Conservation (phyloP, 176 grass and related monocot species). For the Zoysia japonica region DNA sequence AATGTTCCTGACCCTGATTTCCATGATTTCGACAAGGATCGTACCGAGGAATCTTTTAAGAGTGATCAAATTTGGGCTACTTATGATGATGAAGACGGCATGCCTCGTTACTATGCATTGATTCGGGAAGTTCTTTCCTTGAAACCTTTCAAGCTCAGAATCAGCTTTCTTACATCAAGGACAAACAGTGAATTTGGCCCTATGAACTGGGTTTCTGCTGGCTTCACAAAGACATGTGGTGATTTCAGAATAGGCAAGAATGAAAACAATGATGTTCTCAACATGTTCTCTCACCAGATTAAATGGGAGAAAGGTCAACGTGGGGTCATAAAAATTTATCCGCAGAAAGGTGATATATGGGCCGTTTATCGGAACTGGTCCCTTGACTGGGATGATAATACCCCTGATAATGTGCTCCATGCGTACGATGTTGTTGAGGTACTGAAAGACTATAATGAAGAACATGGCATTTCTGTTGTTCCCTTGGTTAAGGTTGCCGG, state of each 20-base stretch:
- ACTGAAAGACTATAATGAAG: constrained; percentile 51
- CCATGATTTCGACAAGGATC: constrained; percentile 67
- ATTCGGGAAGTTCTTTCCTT: too few species aligned
- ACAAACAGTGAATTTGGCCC: too few species aligned
- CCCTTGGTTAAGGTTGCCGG: constrained; percentile 56
- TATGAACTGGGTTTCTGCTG: too few species aligned
- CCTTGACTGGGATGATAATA: constrained; percentile 56
- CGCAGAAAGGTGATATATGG: constrained; percentile 68
- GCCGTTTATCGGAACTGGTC: constrained; percentile 68
- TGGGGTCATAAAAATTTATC: constrained; percentile 64
- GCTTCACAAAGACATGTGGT: too few species aligned
- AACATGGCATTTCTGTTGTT: constrained; percentile 51
- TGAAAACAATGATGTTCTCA: constrained; percentile 37
- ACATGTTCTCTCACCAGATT: constrained; percentile 69
- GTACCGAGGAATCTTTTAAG: constrained; percentile 49
- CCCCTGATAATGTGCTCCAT: constrained; percentile 55
- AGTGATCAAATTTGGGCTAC: not conserved
- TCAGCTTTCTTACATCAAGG: too few species aligned
- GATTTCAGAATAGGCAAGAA: not conserved
- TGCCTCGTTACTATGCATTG: too few species aligned
- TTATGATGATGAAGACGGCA: too few species aligned
- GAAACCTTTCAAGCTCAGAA: too few species aligned
- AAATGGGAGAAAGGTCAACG: constrained; percentile 58
- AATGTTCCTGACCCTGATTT: constrained; percentile 73
- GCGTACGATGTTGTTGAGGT: constrained; percentile 63